Conservation (phyloP, 495 filamentous ascomycete species). For the Hypoxylon lenormandii region DNA sequence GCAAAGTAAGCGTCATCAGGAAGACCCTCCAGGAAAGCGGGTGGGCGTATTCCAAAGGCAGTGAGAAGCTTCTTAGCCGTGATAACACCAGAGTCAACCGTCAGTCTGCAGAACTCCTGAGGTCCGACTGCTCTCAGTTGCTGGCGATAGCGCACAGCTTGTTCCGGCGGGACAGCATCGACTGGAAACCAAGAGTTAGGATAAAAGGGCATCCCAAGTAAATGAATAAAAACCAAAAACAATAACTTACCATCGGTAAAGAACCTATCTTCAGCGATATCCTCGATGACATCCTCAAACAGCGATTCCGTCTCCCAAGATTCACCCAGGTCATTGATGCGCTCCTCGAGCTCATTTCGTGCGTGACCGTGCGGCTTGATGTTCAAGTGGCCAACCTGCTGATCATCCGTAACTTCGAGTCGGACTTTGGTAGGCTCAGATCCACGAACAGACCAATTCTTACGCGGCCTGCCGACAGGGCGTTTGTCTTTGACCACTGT, state of each 20-base stretch:
- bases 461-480: slow-evolving; percentile 39
- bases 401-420: slow-evolving; percentile 44
- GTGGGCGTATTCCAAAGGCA: slow-evolving; percentile 87
- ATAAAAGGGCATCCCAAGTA: slow-evolving; percentile 24
- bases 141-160: slow-evolving; percentile 74
- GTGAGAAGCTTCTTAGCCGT: slow-evolving; percentile 86
- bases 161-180: slow-evolving; percentile 77
- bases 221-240: slow-evolving; percentile 43
- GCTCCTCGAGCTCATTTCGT: slow-evolving; percentile 65
- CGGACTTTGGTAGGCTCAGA: slow-evolving; percentile 13
- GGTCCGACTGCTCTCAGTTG: slow-evolving; percentile 80
- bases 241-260: slow-evolving; percentile 64
- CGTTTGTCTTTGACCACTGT: slow-evolving; percentile 31
- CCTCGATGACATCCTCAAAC: slow-evolving; percentile 74
- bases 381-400: slow-evolving; percentile 46
- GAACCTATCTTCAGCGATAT: slow-evolving; percentile 71
- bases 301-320: slow-evolving; percentile 76
- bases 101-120: slow-evolving; percentile 77
- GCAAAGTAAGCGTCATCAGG: slow-evolving; percentile 79
- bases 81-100: slow-evolving; percentile 73
- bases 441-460: slow-evolving; percentile 16
- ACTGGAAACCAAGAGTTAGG: slow-evolving; percentile 52
- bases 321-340: slow-evolving; percentile 71
- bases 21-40: slow-evolving; percentile 78
- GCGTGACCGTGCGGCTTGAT: slow-evolving; percentile 40